These are phyloP conservation scores for Fusarium napiforme DNA, from an alignment of 2,329 filamentous ascomycete species.

Conservation along the genomic window DNA sequence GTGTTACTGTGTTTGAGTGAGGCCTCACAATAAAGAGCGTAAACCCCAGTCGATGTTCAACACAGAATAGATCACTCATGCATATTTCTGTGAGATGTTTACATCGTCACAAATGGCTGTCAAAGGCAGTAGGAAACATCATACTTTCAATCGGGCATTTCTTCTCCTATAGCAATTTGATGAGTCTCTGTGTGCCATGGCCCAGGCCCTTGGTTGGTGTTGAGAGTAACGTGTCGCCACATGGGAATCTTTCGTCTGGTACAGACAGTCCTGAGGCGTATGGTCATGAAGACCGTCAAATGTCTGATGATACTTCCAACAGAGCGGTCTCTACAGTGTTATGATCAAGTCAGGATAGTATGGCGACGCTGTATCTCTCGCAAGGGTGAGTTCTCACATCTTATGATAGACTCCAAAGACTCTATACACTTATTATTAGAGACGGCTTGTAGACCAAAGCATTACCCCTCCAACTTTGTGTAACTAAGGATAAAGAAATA, in stretches of 20 bases:
- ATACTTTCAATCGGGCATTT: no score
- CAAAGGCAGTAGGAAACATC: not conserved
- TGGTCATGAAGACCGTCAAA: no score
- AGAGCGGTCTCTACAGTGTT: not conserved
- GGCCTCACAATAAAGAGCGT: not conserved
- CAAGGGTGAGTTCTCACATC: not conserved
- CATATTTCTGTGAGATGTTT: not conserved
- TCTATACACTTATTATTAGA: not conserved
- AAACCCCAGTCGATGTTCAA: not conserved
- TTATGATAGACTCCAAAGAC: not conserved
- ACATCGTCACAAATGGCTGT: not conserved
- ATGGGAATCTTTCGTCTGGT: not conserved
- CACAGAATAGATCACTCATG: not conserved
- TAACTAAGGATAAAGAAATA: not conserved
- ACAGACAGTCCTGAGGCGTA: no score
- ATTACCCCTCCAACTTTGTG: accelerated
- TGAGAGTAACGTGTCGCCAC: not conserved
- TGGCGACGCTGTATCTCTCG: not conserved
- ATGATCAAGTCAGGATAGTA: not conserved
- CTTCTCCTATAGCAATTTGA: not conserved
- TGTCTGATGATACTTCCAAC: accelerated
- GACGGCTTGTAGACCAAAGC: accelerated
- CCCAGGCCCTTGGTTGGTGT: not conserved
- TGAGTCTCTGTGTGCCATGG: not conserved
- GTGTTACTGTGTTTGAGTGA: not conserved